Base-by-base conservation (phyloP, 106 monocot genomes). In the Iris macrosiphon region DNA sequence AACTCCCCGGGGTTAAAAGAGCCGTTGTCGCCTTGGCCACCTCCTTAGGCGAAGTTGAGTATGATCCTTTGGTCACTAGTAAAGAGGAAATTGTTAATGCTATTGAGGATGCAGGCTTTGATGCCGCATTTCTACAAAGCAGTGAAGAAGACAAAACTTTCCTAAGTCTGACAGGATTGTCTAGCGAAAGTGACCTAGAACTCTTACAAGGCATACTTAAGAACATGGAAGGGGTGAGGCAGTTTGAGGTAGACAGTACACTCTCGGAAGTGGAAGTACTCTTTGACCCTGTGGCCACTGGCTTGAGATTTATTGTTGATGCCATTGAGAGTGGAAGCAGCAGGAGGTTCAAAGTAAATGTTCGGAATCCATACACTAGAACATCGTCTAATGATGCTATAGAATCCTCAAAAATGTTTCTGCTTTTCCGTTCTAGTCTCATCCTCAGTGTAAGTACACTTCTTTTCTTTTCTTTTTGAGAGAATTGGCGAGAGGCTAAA, bases 61-160 rank as follows among this genome's bases (percentile, higher is more conserved):
- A 98, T 73, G 80, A 87, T 59, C 75, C 96, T 55, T 72, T 80
- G 40, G 27, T 72, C 31, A 75, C 70, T 22, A 83, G 63, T 48
- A 98, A 98, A 70, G 96, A 98, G 49, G 85, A 78, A 38, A 90
- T 98, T 27, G 79, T 87, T 52, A 24, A 23, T 67, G 82, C 90
- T 54, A 89, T 98, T 55, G 96, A 98, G 73, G 96, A 98, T 83
- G 87, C 90, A 57, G 96, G 96, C 10, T 98, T 98, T 73, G 90
- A 98, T 44, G 96, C 90, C 32, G 26, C 69, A 31, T 90, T 98
- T 63, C 48, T 98, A 15, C 83, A 65, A 62, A 91, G 90, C 77
- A 91, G 52, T 37, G 80, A 98, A n/a, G 80, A 98, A 53, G 78
- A 98, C 55, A 91, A 72, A 61, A 55, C 65, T 59, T 60, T 80